These are phyloP conservation scores for Ogataea sp. DNA, from an alignment of 805 yeast species.

Conservation along the genomic window DNA sequence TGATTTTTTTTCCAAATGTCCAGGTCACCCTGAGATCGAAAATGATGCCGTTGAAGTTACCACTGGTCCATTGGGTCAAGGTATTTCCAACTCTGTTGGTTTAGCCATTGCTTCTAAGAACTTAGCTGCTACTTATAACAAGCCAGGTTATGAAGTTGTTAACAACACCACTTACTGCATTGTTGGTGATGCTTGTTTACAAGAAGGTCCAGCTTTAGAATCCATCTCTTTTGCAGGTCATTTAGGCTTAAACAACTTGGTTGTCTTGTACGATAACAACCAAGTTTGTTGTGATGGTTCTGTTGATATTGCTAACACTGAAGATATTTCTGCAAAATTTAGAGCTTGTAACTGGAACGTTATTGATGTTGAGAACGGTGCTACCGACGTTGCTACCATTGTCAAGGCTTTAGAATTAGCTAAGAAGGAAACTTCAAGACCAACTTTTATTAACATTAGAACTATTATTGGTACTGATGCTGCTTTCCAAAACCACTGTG, in stretches of 20 bases:
- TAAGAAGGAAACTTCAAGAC: constrained; percentile 50
- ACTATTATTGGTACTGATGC: constrained; percentile 97
- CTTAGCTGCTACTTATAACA: constrained; percentile 88
- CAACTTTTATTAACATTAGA: constrained; percentile 79
- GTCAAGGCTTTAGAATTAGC: constrained; percentile 29
- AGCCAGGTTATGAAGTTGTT: constrained; percentile 67
- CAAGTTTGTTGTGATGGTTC: constrained; percentile 94
- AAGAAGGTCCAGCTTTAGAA: constrained; percentile 96
- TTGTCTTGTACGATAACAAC: constrained; percentile 95
- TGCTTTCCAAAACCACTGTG: constrained; percentile 70
- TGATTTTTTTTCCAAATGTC: constrained; percentile 86
- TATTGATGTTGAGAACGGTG: constrained; percentile 68
- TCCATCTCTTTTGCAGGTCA: constrained; percentile 95
- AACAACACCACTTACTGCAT: constrained; percentile 72
- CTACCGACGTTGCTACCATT: constrained; percentile 67
- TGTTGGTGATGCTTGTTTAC: constrained; percentile 96
- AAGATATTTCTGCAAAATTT: constrained; percentile 78
- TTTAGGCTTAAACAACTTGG: constrained; percentile 83
- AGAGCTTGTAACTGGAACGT: constrained; percentile 95
- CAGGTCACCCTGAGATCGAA: constrained; percentile 96
- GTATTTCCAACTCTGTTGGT: constrained; percentile 95
- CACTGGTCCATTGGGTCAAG: constrained; percentile 99
- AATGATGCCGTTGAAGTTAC: constrained; percentile 94
- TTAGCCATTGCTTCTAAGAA: constrained; percentile 90
- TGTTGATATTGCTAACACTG: constrained; percentile 86